A percentile compares a stretch with the other conserved stretches of the same genome.
Evolutionary conservation across 1,284 basidiomycete genomes (phyloP).

Genomic region (Ceratobasidium sp.): DNA sequence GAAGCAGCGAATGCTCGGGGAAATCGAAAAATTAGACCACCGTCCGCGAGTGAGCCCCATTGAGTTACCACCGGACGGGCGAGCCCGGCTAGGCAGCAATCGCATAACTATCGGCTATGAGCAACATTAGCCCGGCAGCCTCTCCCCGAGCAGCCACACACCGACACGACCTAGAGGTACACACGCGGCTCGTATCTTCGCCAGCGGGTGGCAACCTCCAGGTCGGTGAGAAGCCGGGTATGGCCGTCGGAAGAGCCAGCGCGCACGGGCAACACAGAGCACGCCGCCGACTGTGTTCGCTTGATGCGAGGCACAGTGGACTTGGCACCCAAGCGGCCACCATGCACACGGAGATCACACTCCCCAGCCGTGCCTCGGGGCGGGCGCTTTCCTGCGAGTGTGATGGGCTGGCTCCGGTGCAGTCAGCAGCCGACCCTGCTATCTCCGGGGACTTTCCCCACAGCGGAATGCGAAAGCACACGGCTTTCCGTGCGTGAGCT

Average conservation of each 20-base stretch:
- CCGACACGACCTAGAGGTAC: constrained; percentile 22
- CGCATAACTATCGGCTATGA: constrained; percentile 87
- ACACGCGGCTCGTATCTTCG: constrained; percentile 76
- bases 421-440: constrained; percentile 62
- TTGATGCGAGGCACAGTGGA: constrained; percentile 48
- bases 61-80: constrained; percentile 59
- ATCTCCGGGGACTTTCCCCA: constrained; percentile 93
- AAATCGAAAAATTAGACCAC: constrained; percentile 59
- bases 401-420: constrained; percentile 51
- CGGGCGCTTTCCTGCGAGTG: constrained; percentile 67
- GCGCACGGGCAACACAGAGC: constrained; percentile 49
- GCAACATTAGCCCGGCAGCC: constrained; percentile 57
- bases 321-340: constrained; percentile 55
- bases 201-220: constrained; percentile 55
- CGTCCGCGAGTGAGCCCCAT: constrained; percentile 83
- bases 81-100: constrained; percentile 63
- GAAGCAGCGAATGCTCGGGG: constrained; percentile 54
- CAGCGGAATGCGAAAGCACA: constrained; percentile 62
- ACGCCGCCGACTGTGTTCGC: constrained; percentile 59
- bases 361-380: constrained; percentile 63
- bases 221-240: constrained; percentile 27
- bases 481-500: constrained; percentile 72
- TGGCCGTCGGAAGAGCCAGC: constrained; percentile 35
- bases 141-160: constrained; percentile 42
- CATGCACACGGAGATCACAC: constrained; percentile 51